Evolutionary conservation across 2,329 filamentous ascomycete genomes (phyloP).

Genomic region (Alternaria conjuncta): DNA sequence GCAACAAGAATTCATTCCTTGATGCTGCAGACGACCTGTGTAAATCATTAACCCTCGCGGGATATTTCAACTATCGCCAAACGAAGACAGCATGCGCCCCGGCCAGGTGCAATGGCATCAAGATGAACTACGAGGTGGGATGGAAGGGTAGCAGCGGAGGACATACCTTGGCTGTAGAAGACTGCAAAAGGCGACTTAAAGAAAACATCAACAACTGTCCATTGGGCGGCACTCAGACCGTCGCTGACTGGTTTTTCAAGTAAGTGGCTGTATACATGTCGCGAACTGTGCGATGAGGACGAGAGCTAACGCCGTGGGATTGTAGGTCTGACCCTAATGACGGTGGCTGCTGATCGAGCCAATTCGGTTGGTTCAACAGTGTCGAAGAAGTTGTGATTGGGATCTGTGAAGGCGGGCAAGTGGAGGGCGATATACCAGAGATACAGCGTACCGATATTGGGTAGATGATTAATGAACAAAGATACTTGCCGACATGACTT

Average conservation of each 20-base stretch:
- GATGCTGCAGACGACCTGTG: not conserved
- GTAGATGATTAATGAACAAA: not conserved
- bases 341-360: not conserved
- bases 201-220: not conserved
- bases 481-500: not conserved
- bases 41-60: not conserved
- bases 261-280: not conserved
- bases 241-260: not conserved
- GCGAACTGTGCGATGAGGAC: not conserved
- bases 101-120: not conserved
- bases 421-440: not conserved
- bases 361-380: not conserved
- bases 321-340: not conserved
- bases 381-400: not conserved
- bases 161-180: not conserved
- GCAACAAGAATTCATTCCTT: not conserved
- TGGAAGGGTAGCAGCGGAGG: not conserved
- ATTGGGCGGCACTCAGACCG: not conserved
- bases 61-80: not conserved
- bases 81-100: not conserved
- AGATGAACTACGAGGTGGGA: not conserved
- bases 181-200: not conserved
- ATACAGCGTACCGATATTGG: not conserved
- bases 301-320: not conserved
- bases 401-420: not conserved